Percentiles rank a stretch among this genome's conserved stretches.
phyloP scores from a whole-genome alignment of 495 filamentous ascomycete species.

The Pseudoneurospora amorphoporcata region DNA sequence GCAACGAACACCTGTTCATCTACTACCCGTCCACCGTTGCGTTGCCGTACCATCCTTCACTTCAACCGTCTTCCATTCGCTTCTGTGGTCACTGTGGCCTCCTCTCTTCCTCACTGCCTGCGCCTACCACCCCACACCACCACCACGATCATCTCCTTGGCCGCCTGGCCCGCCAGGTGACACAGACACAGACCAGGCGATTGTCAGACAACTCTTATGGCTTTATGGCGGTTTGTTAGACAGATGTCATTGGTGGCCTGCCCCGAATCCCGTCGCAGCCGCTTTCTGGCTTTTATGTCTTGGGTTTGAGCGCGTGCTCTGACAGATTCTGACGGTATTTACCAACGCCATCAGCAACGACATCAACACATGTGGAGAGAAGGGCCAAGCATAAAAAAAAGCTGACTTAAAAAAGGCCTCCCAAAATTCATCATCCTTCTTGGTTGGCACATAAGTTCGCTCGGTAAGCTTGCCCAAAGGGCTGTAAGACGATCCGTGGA shows the following conservation, averaged over 20 bases:
- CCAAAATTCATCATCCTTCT: neutral
- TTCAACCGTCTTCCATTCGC: neutral
- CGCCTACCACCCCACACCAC: neutral
- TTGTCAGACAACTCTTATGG: neutral
- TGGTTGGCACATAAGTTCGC: neutral
- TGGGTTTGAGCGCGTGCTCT: neutral
- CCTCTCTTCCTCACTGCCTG: neutral
- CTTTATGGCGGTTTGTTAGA: neutral
- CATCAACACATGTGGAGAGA: neutral
- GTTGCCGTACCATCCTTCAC: neutral
- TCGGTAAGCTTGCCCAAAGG: neutral
- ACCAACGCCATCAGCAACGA: neutral
- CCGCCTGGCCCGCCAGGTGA: neutral
- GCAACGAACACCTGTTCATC: neutral
- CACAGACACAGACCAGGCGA: neutral
- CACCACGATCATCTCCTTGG: neutral
- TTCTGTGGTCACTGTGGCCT: neutral
- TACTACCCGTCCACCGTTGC: neutral
- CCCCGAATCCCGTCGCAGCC: neutral
- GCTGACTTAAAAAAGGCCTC: too few species aligned
- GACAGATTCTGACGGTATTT: neutral
- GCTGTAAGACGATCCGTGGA: neutral
- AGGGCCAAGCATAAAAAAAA: too few species aligned
- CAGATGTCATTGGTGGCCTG: neutral
- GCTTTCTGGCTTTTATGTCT: neutral